Base-by-base conservation (phyloP, 148 eudicot species). In the Camellia japonica region DNA sequence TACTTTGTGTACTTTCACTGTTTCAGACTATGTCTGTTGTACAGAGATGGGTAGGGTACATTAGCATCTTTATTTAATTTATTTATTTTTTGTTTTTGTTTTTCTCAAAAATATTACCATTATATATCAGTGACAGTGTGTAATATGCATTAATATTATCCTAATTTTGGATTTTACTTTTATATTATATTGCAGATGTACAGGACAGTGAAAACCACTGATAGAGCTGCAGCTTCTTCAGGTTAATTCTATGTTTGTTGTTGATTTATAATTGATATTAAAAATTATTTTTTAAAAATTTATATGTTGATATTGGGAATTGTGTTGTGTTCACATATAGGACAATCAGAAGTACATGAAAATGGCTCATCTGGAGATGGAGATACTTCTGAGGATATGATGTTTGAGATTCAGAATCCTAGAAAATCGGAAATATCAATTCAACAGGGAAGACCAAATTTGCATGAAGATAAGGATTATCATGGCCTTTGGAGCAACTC, bases 401-500 rank as follows among this genome's bases (percentile, higher is more conserved):
- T 85, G 86, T 85, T 87, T 83, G 94, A 88, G 3, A 74, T 83
- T 80, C 92, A 87, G 77, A 88, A 85, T 52, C 81, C 81, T 15
- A 87, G 85, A 78, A 92, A 86, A 62, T 86, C 87, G 30, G 89
- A 89, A 68, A 30, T 30, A 30, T 30, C 38, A 30, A 30, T 30
- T 30, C 85, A 87, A 76, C 82, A 89, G 51, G 90, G 87, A 63
- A 80, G 78, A 80, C 70, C 87, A 55, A 85, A 73, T 78, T n/a
- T 75, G 73, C 80, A 78, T 58, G 89, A 84, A 60, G 96, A 90
- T 8, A 87, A 86, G 67, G 90, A 92, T 63, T 82, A 80, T 75
- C 87, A 89, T 87, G 93, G 88, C 41, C 97, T 92, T 79, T 94
- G 98, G 98, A 89, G 91, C 88, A 94, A 90, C 77, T 94, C 97